Evolutionary conservation across 177 flowering plant genomes (phyloP).

Genomic region (Vitis hybrid): DNA sequence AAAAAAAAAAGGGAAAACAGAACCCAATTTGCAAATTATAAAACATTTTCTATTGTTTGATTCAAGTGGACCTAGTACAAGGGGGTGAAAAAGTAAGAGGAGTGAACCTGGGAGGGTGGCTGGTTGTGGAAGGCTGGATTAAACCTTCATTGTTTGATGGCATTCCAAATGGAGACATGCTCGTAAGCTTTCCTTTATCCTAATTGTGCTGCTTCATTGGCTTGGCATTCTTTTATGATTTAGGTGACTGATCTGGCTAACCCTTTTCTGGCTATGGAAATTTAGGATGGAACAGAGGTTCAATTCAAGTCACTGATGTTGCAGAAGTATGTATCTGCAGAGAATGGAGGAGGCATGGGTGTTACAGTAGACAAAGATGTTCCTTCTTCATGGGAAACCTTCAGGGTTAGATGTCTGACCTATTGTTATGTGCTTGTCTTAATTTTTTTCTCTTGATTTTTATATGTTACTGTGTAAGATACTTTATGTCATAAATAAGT

Average conservation of each 20-base stretch:
- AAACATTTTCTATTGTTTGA: slow-evolving; percentile 5
- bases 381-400: slow-evolving; percentile 84
- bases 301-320: slow-evolving; percentile 64
- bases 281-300: slow-evolving; percentile 88
- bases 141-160: slow-evolving; percentile 87
- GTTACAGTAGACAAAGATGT: slow-evolving; percentile 61
- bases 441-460: slow-evolving; percentile 2
- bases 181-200: slow-evolving; percentile 46
- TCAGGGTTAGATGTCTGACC: slow-evolving; percentile 48
- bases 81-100: slow-evolving; percentile 68
- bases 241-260: slow-evolving; percentile 5
- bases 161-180: slow-evolving; percentile 87
- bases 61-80: slow-evolving; percentile 50
- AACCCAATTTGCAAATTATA: neutral
- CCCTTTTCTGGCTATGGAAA: slow-evolving; percentile 16
- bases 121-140: slow-evolving; percentile 92
- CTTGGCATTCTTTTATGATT: slow-evolving; percentile 1
- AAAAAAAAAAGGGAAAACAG: neutral
- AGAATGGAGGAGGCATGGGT: slow-evolving; percentile 68
- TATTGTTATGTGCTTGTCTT: neutral
- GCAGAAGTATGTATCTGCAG: slow-evolving; percentile 67
- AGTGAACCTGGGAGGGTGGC: slow-evolving; percentile 96
- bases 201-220: neutral
- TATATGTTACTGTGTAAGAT: neutral
- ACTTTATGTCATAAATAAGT: neutral